These are phyloP conservation scores for Phaeoacremonium minimum DNA, from an alignment of 2,329 filamentous ascomycete species.

Conservation along the genomic window DNA sequence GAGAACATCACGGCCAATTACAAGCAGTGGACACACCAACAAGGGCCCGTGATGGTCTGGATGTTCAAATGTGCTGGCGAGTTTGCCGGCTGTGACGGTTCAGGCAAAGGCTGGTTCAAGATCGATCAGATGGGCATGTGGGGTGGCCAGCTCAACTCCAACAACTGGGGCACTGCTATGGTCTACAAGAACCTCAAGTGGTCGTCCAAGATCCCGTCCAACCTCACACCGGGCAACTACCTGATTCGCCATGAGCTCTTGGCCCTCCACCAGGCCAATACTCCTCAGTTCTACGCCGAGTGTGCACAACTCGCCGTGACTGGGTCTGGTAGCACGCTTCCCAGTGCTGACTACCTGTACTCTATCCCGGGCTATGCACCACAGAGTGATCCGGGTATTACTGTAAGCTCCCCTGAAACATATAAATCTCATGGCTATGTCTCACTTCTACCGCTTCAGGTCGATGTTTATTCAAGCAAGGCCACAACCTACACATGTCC, in stretches of 20 bases:
- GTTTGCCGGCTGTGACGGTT: conserved; percentile 46
- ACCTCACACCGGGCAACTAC: conserved; percentile 48
- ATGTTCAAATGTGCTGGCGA: conserved; percentile 46
- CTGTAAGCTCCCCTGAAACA: conserved; percentile 21
- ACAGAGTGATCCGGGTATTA: conserved; percentile 43
- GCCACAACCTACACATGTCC: conserved; percentile 41
- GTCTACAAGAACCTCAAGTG: conserved; percentile 40
- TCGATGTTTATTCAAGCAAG: conserved; percentile 41
- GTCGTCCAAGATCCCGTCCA: conserved; percentile 44
- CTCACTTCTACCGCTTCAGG: conserved; percentile 14
- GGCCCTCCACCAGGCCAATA: conserved; percentile 49
- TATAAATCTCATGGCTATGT: not conserved
- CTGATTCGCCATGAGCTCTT: conserved; percentile 53
- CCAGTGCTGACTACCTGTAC: conserved; percentile 33
- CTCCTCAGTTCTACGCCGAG: conserved; percentile 50
- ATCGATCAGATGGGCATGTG: conserved; percentile 49
- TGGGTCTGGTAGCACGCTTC: conserved; percentile 38
- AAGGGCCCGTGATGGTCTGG: conserved; percentile 57
- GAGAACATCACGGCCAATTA: conserved; percentile 43
- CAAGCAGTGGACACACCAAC: conserved; percentile 54
- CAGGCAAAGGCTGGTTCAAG: conserved; percentile 53
- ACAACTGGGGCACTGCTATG: conserved; percentile 42
- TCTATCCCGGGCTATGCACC: conserved; percentile 39
- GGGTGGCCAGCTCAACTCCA: conserved; percentile 35
- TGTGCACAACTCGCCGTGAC: conserved; percentile 49